phyloP scores from a whole-genome alignment of 2,329 filamentous ascomycete species.

The Cladosporium sp. region DNA sequence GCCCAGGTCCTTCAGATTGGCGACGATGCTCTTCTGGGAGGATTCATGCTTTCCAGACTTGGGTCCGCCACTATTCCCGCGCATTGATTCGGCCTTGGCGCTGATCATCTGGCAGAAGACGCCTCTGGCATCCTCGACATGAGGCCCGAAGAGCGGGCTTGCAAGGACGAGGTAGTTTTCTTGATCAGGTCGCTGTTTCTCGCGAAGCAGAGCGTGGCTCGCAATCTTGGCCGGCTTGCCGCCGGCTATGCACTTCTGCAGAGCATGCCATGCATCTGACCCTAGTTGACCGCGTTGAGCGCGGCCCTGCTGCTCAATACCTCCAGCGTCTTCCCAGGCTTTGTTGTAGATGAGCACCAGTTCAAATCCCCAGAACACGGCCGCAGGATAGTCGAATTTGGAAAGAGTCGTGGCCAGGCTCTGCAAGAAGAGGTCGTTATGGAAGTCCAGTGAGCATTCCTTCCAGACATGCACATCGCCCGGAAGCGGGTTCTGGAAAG shows the following conservation, averaged over 20 bases:
- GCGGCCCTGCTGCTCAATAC: constrained; percentile 33
- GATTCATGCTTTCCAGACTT: background rate
- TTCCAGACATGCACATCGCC: background rate
- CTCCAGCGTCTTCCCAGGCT: constrained; percentile 36
- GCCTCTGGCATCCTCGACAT: constrained; percentile 10
- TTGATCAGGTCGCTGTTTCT: background rate
- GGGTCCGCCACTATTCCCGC: background rate
- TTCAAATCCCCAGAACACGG: constrained; percentile 40
- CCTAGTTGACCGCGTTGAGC: constrained; percentile 30
- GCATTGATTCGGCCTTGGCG: background rate
- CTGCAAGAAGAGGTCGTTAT: constrained; percentile 16
- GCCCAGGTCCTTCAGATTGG: background rate
- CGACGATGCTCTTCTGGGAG: background rate
- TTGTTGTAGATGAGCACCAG: constrained; percentile 39
- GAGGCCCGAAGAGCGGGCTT: constrained; percentile 21
- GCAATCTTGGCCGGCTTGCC: constrained; percentile 20
- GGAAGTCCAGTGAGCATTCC: background rate
- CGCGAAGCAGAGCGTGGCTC: constrained; percentile 18
- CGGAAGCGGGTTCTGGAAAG: background rate
- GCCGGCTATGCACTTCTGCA: constrained; percentile 31
- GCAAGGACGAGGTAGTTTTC: constrained; percentile 19
- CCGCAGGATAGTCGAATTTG: constrained; percentile 39
- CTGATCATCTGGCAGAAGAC: constrained; percentile 24
- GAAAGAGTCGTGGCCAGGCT: constrained; percentile 30
- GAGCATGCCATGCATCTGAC: constrained; percentile 31